Conservation (phyloP, 139 green algal genomes). For the Coelastrella sp. region DNA sequence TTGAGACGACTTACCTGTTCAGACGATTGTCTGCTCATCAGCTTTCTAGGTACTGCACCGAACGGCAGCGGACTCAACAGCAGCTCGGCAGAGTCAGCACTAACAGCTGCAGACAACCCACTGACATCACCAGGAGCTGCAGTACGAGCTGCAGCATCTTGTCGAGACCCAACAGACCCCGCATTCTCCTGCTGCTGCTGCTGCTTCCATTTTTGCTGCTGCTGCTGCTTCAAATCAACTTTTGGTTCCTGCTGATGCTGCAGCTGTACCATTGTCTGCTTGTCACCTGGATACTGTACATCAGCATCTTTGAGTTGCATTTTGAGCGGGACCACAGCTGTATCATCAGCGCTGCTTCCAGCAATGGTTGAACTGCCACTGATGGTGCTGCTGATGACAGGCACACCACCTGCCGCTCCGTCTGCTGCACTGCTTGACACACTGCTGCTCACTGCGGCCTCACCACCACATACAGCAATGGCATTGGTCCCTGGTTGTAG, state of each 20-base stretch:
- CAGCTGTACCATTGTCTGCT: too few relatives aligned
- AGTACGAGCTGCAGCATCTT: background rate
- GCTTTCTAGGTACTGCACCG: background rate
- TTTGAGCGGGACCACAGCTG: too few relatives aligned
- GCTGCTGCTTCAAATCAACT: background rate
- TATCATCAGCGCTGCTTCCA: too few relatives aligned
- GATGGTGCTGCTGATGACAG: constrained; percentile 7
- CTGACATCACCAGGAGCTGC: background rate
- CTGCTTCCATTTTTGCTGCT: background rate
- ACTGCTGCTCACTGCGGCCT: too few relatives aligned
- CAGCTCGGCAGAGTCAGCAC: constrained; percentile 3
- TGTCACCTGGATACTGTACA: too few relatives aligned
- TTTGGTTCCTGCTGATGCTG: background rate
- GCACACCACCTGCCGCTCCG: too few relatives aligned
- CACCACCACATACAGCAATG: too few relatives aligned
- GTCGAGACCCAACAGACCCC: background rate
- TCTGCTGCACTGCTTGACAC: constrained; percentile 14
- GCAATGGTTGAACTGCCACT: background rate
- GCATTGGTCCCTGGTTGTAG: too few relatives aligned
- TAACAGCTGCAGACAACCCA: background rate
- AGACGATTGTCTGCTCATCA: background rate
- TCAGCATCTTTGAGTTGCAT: background rate
- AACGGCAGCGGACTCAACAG: background rate
- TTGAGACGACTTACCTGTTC: background rate
- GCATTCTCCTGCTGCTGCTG: background rate